phyloP scores from a whole-genome alignment of 345 rosid species.

The Capsella bursapastoris region DNA sequence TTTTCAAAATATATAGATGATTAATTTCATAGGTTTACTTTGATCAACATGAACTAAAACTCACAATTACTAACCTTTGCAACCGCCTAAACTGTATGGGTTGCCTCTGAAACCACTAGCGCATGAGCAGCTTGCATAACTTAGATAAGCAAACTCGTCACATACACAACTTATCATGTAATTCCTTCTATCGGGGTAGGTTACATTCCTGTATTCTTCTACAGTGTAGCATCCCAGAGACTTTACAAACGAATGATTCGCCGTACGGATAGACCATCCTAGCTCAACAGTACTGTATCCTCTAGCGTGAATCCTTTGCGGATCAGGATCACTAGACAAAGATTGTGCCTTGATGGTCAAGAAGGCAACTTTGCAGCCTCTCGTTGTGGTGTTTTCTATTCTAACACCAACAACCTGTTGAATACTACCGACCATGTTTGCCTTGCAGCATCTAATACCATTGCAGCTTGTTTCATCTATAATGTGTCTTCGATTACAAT shows the following conservation, averaged over 20 bases:
- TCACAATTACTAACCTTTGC: conserved; percentile 35
- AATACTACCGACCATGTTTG: not conserved
- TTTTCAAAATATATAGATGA: not conserved
- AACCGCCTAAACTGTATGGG: conserved; percentile 35
- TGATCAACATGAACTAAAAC: not conserved
- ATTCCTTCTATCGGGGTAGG: fast-evolving
- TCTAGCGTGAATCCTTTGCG: not conserved
- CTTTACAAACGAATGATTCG: not conserved
- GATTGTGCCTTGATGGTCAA: not conserved
- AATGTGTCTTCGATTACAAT: too few species aligned
- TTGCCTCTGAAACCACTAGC: conserved; percentile 31
- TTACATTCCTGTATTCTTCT: not conserved
- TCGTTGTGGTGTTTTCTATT: not conserved
- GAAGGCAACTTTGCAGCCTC: conserved; percentile 8
- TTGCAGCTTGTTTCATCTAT: too few species aligned
- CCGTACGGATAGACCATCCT: not conserved
- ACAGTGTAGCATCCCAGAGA: not conserved
- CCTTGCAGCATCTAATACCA: not conserved
- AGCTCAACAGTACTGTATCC: not conserved
- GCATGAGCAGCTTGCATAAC: conserved; percentile 37
- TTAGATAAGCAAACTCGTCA: not conserved
- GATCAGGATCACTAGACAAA: not conserved
- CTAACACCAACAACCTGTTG: not conserved
- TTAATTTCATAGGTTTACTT: too few species aligned
- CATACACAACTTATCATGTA: not conserved